phyloP scores from a whole-genome alignment of 331 rosid genomes.

The Spiraea crenata region DNA sequence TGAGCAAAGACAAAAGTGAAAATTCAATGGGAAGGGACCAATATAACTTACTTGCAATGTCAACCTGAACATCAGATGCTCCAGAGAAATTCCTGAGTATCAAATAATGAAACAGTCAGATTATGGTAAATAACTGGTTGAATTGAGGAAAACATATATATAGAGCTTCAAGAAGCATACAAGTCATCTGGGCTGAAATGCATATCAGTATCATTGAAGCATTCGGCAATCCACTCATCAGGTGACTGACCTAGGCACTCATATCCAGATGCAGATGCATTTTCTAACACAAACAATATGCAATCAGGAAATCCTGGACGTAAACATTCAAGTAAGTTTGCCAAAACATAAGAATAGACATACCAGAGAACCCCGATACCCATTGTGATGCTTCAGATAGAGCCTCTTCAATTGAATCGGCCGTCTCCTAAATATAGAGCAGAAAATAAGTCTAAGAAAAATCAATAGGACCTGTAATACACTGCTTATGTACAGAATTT shows the following conservation, averaged over 20 bases:
- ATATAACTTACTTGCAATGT: conserved; percentile 49
- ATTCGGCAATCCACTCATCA: conserved; percentile 81
- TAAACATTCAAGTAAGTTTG: conserved; percentile 15
- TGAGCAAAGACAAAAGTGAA: conserved; percentile 6
- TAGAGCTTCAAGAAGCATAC: conserved; percentile 51
- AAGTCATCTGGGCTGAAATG: conserved; percentile 62
- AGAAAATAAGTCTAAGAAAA: not conserved
- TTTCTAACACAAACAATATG: conserved; percentile 42
- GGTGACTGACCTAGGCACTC: conserved; percentile 61
- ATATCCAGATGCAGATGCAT: conserved; percentile 43
- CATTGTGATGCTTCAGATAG: conserved; percentile 53
- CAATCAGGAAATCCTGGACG: conserved; percentile 16
- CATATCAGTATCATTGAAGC: conserved; percentile 71
- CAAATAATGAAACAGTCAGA: conserved; percentile 38
- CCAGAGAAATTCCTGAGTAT: conserved; percentile 61
- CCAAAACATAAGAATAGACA: conserved; percentile 19
- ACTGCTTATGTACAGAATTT: not conserved
- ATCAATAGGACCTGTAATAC: not conserved
- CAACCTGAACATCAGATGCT: conserved; percentile 58
- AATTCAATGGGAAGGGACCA: conserved; percentile 15
- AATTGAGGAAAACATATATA: not conserved
- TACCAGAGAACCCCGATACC: conserved; percentile 61
- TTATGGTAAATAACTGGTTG: conserved; percentile 7
- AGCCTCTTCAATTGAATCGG: conserved; percentile 46
- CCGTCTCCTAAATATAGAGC: conserved; percentile 50